A percentile compares a stretch with the other conserved stretches of the same genome.
Evolutionary conservation across 2,329 filamentous ascomycete genomes (phyloP).

Genomic region (Colletotrichum zoysiae): DNA sequence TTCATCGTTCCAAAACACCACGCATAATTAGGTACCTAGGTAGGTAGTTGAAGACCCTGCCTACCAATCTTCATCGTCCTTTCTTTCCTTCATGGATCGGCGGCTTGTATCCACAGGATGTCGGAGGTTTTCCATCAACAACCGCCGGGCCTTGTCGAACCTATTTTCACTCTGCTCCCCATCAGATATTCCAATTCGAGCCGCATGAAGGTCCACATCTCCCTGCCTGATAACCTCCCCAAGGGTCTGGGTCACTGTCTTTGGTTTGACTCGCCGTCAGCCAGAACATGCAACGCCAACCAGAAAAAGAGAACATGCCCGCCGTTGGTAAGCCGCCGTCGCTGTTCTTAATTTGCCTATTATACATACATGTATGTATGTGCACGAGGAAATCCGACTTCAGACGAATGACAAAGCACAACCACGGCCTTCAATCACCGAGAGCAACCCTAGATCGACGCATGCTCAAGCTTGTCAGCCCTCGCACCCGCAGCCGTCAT

Average conservation of each 20-base stretch:
- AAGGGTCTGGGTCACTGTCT: background rate
- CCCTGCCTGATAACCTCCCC: background rate
- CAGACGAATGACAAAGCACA: slow-evolving; percentile 30
- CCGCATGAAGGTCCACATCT: background rate
- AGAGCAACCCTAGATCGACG: slow-evolving; percentile 19
- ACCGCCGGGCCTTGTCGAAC: background rate
- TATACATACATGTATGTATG: background rate
- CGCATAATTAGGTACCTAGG: background rate
- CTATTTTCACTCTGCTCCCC: background rate
- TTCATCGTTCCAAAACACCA: slow-evolving; percentile 18
- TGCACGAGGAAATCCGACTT: slow-evolving; percentile 26
- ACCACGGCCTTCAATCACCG: slow-evolving; percentile 3
- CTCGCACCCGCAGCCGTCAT: slow-evolving; percentile 10
- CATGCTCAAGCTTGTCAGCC: slow-evolving; percentile 16
- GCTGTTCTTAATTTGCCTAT: slow-evolving; percentile 21
- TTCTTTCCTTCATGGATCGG: background rate
- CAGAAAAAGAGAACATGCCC: slow-evolving; percentile 4
- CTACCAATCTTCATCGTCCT: background rate
- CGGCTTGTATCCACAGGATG: background rate
- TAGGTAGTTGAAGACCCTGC: slow-evolving; percentile 3
- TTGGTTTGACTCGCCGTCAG: slow-evolving; percentile 16
- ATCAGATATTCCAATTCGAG: background rate
- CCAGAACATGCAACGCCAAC: slow-evolving; percentile 18
- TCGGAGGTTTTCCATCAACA: background rate
- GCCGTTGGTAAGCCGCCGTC: slow-evolving; percentile 23